Percentiles rank a stretch among this genome's conserved stretches.
Conservation (phyloP, 1,284 basidiomycete genomes). For the Ganoderma multipileum region DNA sequence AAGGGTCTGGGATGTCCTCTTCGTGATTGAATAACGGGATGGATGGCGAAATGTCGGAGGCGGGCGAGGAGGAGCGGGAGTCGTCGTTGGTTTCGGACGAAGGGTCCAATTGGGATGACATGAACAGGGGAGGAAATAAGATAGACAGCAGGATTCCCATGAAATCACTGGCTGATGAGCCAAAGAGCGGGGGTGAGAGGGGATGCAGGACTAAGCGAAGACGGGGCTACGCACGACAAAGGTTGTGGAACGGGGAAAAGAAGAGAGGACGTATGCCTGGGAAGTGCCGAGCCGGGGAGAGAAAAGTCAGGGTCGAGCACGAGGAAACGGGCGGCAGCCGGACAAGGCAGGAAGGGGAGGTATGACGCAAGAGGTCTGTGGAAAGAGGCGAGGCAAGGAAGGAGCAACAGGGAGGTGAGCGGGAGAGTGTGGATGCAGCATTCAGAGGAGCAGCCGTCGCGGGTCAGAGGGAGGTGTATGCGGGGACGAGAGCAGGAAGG, state of each 20-base stretch:
- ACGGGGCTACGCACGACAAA: conserved; percentile 2
- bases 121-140: conserved; percentile 41
- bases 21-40: conserved; percentile 22
- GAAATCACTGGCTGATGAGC: conserved; percentile 27
- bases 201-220: conserved; percentile 6
- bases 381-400: conserved; percentile 29
- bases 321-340: conserved; percentile 30
- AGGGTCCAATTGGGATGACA: conserved; percentile 38
- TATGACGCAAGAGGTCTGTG: conserved; percentile 36
- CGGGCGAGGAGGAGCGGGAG: conserved; percentile 36
- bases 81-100: conserved; percentile 33
- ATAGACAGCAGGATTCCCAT: conserved; percentile 45
- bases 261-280: conserved; percentile 22
- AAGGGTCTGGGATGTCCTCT: conserved; percentile 23
- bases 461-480: conserved; percentile 19
- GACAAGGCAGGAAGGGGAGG: conserved; percentile 21
- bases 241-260: conserved; percentile 21
- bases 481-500: conserved; percentile 44
- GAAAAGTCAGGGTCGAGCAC: conserved; percentile 31
- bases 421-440: conserved; percentile 29
- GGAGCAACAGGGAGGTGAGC: conserved; percentile 26
- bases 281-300: conserved; percentile 18
- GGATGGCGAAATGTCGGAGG: conserved; percentile 18
- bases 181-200: not conserved
- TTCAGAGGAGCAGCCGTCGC: conserved; percentile 30